phyloP scores from a whole-genome alignment of 169 alveolate species.

The Eimeria mitis region DNA sequence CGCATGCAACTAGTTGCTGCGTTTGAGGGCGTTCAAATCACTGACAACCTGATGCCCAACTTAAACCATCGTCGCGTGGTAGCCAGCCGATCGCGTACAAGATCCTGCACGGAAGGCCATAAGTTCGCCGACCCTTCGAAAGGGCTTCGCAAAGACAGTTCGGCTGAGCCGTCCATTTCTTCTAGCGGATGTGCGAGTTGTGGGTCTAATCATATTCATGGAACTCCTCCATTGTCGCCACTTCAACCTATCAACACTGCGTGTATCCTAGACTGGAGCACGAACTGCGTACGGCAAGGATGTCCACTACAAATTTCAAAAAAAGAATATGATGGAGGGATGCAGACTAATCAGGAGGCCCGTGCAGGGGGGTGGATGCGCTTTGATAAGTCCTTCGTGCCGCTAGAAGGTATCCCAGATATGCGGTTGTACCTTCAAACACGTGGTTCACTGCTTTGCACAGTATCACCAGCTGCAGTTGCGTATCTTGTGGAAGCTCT shows the following conservation, averaged over 20 bases:
- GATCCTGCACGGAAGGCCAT: background rate
- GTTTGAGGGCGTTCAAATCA: conserved; percentile 13
- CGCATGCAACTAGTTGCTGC: conserved; percentile 45
- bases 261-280: conserved; percentile 50
- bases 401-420: conserved; percentile 60
- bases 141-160: background rate
- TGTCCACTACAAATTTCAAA: conserved; percentile 1
- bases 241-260: conserved; percentile 2
- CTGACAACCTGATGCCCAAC: conserved; percentile 56
- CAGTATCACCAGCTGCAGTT: conserved; percentile 52
- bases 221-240: conserved; percentile 46
- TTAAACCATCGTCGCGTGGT: conserved; percentile 16
- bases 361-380: conserved; percentile 71
- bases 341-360: background rate
- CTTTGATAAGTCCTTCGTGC: conserved; percentile 31
- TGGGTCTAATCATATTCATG: background rate
- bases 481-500: conserved; percentile 9
- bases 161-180: background rate
- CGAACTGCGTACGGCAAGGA: conserved; percentile 14
- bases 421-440: conserved; percentile 37
- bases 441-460: conserved; percentile 50
- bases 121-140: background rate
- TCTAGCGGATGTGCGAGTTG: background rate
- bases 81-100: background rate
- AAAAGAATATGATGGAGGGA: background rate